Conservation (phyloP, 2,329 filamentous ascomycete genomes). For the Didymella lethalis region DNA sequence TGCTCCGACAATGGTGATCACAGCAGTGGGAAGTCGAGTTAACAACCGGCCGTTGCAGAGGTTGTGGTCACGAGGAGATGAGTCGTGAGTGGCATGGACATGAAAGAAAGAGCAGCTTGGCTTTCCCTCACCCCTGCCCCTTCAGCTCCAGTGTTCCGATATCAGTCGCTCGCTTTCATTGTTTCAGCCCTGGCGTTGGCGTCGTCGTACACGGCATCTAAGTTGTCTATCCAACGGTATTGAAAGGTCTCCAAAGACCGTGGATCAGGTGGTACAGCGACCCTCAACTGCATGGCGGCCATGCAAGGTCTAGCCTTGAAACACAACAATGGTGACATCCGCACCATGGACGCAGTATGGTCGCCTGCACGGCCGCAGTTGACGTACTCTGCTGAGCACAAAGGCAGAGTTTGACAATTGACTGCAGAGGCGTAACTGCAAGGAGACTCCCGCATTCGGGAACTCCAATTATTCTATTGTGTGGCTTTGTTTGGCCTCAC, state of each 20-base stretch:
- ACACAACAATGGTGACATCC: slow-evolving; percentile 17
- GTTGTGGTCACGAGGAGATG: background rate
- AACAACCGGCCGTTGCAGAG: background rate
- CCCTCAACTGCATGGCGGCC: slow-evolving; percentile 21
- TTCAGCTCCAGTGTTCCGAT: slow-evolving; percentile 2
- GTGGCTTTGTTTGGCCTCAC: slow-evolving; percentile 29
- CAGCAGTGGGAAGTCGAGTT: background rate
- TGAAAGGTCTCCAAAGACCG: slow-evolving; percentile 6
- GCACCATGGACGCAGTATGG: background rate
- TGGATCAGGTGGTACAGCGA: slow-evolving; percentile 16
- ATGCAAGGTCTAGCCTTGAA: slow-evolving; percentile 20
- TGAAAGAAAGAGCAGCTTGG: slow-evolving; percentile 6
- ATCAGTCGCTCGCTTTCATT: slow-evolving; percentile 4
- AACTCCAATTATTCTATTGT: slow-evolving; percentile 27
- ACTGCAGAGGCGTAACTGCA: slow-evolving; percentile 23
- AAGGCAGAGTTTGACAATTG: slow-evolving; percentile 24
- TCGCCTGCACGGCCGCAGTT: slow-evolving; percentile 12
- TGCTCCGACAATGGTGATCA: background rate
- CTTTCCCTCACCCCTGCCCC: background rate
- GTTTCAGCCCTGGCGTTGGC: slow-evolving; percentile 10
- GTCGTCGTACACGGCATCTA: slow-evolving; percentile 13
- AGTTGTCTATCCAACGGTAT: slow-evolving; percentile 22
- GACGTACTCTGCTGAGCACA: slow-evolving; percentile 25
- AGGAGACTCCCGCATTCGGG: slow-evolving; percentile 30
- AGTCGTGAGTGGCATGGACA: background rate